Conservation (phyloP, 345 rosid species). For the Ceriops tagal region DNA sequence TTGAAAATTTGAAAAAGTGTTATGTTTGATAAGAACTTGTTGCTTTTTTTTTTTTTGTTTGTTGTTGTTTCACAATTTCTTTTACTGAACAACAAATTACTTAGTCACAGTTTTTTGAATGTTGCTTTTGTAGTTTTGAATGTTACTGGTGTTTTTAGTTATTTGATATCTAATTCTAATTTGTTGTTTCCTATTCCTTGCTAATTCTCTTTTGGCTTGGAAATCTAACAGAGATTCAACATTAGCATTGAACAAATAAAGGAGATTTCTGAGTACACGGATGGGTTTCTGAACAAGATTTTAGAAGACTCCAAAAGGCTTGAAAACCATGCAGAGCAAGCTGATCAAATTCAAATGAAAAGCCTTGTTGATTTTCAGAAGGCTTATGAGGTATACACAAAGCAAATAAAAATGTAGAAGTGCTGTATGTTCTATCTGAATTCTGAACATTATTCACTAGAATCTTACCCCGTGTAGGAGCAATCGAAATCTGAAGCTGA, state of each 20-base stretch:
- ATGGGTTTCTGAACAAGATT: constrained; percentile 58
- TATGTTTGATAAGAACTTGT: too few relatives aligned
- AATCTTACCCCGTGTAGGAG: constrained; percentile 49
- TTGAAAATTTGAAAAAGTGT: neutral
- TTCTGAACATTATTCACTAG: neutral
- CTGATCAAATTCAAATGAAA: constrained; percentile 65
- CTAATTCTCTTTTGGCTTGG: neutral
- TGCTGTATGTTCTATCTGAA: neutral
- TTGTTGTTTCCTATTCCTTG: neutral
- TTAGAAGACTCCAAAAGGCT: constrained; percentile 57
- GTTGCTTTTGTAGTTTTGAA: neutral
- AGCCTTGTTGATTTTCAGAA: constrained; percentile 76
- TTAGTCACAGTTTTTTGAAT: too few relatives aligned
- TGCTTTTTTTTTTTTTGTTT: too few relatives aligned
- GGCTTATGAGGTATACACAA: constrained; percentile 60
- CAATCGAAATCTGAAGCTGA: constrained; percentile 78
- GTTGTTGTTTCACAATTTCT: too few relatives aligned
- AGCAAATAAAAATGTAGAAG: neutral
- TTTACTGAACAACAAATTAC: too few relatives aligned
- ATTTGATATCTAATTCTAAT: neutral
- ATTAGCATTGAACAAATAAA: constrained; percentile 56
- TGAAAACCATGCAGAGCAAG: constrained; percentile 51
- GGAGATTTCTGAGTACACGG: constrained; percentile 60
- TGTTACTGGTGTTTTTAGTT: neutral
- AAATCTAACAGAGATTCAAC: constrained; percentile 56